Evolutionary conservation across 2,329 filamentous ascomycete genomes (phyloP).

Genomic region (Rhexocercosporidium sp.): DNA sequence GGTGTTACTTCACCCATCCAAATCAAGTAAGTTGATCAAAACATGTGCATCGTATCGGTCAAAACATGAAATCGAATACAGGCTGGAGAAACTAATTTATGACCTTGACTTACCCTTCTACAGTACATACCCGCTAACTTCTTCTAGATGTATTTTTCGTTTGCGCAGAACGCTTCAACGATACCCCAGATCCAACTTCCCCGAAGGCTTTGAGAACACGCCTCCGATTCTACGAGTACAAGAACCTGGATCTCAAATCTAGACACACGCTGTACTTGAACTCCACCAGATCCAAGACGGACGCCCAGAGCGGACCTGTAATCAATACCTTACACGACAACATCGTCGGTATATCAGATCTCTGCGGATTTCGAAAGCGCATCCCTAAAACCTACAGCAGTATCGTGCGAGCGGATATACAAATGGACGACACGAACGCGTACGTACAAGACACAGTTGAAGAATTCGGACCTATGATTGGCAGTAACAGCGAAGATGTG

Average conservation of each 20-base stretch:
- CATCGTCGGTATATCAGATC: background rate
- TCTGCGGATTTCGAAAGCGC: background rate
- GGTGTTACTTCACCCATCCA: background rate
- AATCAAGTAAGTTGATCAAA: background rate
- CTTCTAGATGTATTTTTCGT: background rate
- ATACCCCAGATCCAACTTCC: background rate
- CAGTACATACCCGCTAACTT: background rate
- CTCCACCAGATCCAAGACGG: background rate
- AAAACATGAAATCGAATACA: background rate
- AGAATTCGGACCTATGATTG: background rate
- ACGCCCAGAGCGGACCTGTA: background rate
- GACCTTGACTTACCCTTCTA: background rate
- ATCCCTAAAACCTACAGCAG: background rate
- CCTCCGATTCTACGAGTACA: background rate
- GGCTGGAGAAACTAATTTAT: background rate
- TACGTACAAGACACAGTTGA: background rate
- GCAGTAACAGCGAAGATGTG: too few relatives aligned
- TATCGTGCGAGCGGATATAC: background rate
- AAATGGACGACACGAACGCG: background rate
- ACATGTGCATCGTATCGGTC: background rate
- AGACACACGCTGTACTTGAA: background rate
- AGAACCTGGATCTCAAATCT: background rate
- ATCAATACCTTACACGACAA: background rate
- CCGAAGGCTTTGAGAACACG: background rate
- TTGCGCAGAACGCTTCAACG: background rate